Base-by-base conservation (phyloP, 371 early-diverging fungal species). In the Mucor mucedo region DNA sequence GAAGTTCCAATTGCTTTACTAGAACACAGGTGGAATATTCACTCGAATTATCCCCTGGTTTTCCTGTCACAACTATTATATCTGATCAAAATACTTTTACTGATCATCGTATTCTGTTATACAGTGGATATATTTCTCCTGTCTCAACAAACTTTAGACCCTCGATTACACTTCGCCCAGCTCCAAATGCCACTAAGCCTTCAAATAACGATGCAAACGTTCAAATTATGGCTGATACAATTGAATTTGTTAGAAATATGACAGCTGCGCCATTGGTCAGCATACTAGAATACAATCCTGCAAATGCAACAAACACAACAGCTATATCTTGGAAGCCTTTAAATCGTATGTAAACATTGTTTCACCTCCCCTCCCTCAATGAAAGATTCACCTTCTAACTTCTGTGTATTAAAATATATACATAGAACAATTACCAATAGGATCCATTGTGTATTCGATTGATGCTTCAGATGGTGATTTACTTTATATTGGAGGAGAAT, bases 1-100 rank as follows among this genome's bases (percentile, higher is more conserved):
- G 82, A 58, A 80, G 80, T 39, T 82, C 80, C 63, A 72, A 81
- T 14, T 90, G 90, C 49, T 58, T 63, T 16, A 65, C 72, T 57
- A 79, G 89, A 21, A 77, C 78, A 4, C 73, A 80, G 33, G 82
- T 84, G 5, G 73, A 78, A 13, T 72, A 88, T 5, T 55, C 60
- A 9, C 57, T 87, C 21, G 69, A 63, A 30, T 61, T 80, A 30
- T 69, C 81, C 10, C 77, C 84, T 29, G 72, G 69, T 11, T 50
- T 50, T 1, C 67, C 68, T 21, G 55, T 52, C 6, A 60, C 69
- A 0, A 59, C 72, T 0, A 44, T 78, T 14, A 72, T 74, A 1
- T 32, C 84, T 7, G 72, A 77, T 39, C 87, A 87, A 63, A 74
- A 63, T 7, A 77, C 63, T 6, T 71, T 64, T 1, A 63, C 61